Percentiles rank a stretch among this genome's conserved stretches.
Conservation (phyloP, 345 rosid species). For the Hibiscus tridactylites region DNA sequence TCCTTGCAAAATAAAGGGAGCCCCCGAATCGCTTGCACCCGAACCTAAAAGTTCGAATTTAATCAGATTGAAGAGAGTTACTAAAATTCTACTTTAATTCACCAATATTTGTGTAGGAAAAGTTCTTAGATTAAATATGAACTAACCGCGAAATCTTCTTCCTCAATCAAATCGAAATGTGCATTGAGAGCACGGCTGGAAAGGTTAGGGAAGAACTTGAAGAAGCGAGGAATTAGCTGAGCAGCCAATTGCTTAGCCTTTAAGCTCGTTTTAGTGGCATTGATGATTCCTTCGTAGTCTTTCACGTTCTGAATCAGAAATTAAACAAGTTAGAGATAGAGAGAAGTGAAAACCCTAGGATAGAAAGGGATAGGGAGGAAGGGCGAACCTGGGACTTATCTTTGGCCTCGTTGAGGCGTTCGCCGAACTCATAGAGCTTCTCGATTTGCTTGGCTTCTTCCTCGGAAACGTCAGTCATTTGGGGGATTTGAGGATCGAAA, state of each 20-base stretch:
- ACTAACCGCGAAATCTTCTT: constrained; percentile 80
- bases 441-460: constrained; percentile 78
- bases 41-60: constrained; percentile 38
- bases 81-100: background rate
- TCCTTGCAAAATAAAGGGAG: constrained; percentile 95
- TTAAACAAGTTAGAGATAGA: background rate
- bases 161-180: constrained; percentile 82
- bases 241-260: constrained; percentile 94
- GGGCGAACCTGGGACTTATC: constrained; percentile 76
- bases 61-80: background rate
- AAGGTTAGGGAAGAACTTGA: constrained; percentile 90
- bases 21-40: constrained; percentile 95
- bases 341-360: constrained; percentile 18
- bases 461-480: constrained; percentile 51
- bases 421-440: constrained; percentile 95
- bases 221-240: constrained; percentile 94
- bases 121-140: background rate
- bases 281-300: constrained; percentile 83
- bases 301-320: constrained; percentile 45
- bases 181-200: constrained; percentile 57
- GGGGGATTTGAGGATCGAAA: constrained; percentile 4
- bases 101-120: background rate
- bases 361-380: background rate
- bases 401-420: constrained; percentile 84
- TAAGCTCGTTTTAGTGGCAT: constrained; percentile 60